Percentiles rank a stretch among this genome's conserved stretches.
Conservation (phyloP, 2,329 filamentous ascomycete genomes). For the Trichoderma semiorbis region DNA sequence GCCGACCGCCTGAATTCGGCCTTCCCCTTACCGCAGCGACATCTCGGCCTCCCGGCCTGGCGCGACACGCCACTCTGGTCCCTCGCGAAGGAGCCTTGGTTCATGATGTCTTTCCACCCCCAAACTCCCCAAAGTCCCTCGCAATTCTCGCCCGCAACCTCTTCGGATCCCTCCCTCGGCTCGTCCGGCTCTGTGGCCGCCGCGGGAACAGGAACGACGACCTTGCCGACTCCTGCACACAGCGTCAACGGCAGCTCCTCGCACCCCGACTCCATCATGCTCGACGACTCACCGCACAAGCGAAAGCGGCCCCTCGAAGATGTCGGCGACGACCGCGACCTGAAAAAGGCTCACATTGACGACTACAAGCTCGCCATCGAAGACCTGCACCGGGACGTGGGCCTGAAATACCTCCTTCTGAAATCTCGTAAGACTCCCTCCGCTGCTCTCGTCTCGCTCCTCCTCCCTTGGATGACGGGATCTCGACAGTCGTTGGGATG, state of each 20-base stretch:
- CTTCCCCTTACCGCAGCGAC: conserved; percentile 32
- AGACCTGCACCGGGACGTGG: conserved; percentile 63
- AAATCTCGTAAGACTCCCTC: conserved; percentile 63
- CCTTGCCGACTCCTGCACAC: conserved; percentile 60
- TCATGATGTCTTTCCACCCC: conserved; percentile 64
- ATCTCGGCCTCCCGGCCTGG: conserved; percentile 31
- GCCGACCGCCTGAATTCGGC: conserved; percentile 26
- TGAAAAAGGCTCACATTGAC: conserved; percentile 62
- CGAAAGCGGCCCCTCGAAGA: conserved; percentile 60
- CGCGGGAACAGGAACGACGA: conserved; percentile 44
- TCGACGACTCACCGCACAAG: conserved; percentile 56
- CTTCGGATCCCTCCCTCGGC: conserved; percentile 49
- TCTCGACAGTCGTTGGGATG: conserved; percentile 27
- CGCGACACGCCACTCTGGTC: conserved; percentile 31
- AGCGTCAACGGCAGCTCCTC: conserved; percentile 56
- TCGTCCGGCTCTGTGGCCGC: conserved; percentile 46
- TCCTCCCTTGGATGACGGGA: conserved; percentile 24
- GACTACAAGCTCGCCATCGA: conserved; percentile 59
- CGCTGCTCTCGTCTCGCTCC: conserved; percentile 32
- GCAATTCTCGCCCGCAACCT: conserved; percentile 55
- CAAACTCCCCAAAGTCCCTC: conserved; percentile 66
- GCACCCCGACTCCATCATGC: conserved; percentile 44
- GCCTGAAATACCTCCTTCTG: conserved; percentile 64
- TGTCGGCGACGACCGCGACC: conserved; percentile 50
- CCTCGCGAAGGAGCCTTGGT: conserved; percentile 29